These are phyloP conservation scores for Pythium periplocum DNA, from an alignment of 352 stramenopile genomes.

Conservation along the genomic window DNA sequence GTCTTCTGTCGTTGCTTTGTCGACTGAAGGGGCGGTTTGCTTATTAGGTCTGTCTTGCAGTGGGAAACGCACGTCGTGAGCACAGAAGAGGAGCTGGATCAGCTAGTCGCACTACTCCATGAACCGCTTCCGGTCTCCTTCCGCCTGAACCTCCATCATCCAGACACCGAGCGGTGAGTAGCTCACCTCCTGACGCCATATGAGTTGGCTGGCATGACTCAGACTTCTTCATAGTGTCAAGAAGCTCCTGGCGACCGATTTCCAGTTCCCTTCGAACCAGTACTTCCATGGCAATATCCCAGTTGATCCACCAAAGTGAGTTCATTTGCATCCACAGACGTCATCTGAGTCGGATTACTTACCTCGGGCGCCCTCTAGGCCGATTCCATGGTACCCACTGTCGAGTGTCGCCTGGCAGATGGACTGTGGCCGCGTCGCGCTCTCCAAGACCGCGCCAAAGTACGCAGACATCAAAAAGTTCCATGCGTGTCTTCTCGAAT, in stretches of 20 bases:
- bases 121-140: constrained; percentile 77
- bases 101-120: constrained; percentile 71
- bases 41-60: constrained; percentile 19
- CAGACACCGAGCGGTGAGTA: constrained; percentile 35
- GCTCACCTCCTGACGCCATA: neutral
- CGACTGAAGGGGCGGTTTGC: neutral
- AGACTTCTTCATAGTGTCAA: constrained; percentile 31
- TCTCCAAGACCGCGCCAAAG: constrained; percentile 82
- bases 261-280: constrained; percentile 53
- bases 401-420: constrained; percentile 78
- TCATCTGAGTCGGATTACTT: neutral
- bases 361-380: constrained; percentile 13
- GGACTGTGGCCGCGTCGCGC: constrained; percentile 71
- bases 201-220: neutral
- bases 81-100: constrained; percentile 40
- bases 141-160: constrained; percentile 72
- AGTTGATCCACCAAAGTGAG: constrained; percentile 61
- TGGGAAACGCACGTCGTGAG: constrained; percentile 52
- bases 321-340: neutral
- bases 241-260: constrained; percentile 28
- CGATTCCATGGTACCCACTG: constrained; percentile 76
- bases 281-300: constrained; percentile 46
- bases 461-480: constrained; percentile 83
- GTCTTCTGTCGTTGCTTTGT: neutral
- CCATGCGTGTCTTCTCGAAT: constrained; percentile 90